phyloP scores from a whole-genome alignment of 202 grass and related monocot genomes.

The Setaria viridis region DNA sequence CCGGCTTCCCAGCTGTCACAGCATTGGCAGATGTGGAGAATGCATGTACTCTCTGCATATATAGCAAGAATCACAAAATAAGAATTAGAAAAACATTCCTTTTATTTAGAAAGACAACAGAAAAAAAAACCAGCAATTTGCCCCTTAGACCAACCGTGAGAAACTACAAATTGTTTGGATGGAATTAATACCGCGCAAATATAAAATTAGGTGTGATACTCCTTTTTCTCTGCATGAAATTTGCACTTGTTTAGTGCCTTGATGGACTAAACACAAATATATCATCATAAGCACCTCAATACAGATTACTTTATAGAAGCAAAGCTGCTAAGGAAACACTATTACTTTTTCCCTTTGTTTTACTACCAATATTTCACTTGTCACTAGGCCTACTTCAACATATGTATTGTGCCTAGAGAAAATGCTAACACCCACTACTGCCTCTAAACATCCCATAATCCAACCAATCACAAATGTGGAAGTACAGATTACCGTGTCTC shows the following conservation, averaged over 20 bases:
- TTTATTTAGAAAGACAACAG: constrained; percentile 26
- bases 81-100: constrained; percentile 14
- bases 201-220: background rate
- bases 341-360: background rate
- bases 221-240: background rate
- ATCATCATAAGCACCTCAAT: constrained; percentile 12
- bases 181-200: constrained; percentile 3
- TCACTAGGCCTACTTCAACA: background rate
- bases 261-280: constrained; percentile 8
- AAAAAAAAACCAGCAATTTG: background rate
- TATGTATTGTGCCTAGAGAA: background rate
- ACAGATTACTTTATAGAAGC: background rate
- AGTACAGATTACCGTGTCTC: constrained; percentile 59
- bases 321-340: constrained; percentile 14
- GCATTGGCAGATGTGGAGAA: constrained; percentile 84
- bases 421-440: background rate
- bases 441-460: constrained; percentile 4
- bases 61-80: constrained; percentile 44
- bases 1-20: constrained; percentile 47
- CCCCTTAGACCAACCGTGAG: background rate
- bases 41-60: constrained; percentile 64
- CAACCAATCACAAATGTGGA: constrained; percentile 30
- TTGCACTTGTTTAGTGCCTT: constrained; percentile 9
- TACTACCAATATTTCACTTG: constrained; percentile 5
- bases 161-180: constrained; percentile 7